A percentile compares a stretch with the other conserved stretches of the same genome.
phyloP scores from a whole-genome alignment of 805 yeast genomes.

The Metschnikowia anglica region DNA sequence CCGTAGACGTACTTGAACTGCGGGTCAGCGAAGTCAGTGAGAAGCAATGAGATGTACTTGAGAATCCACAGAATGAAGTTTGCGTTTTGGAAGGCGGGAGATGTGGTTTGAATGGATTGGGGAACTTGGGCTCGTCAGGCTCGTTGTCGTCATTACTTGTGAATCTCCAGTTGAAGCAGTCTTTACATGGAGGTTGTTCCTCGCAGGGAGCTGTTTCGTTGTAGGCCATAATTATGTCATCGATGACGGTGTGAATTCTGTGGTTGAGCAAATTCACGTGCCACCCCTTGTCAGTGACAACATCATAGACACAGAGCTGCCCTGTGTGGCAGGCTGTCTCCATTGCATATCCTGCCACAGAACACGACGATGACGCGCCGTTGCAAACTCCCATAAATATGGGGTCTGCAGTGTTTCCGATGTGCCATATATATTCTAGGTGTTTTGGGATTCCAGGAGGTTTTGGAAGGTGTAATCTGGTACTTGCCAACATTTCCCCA shows the following conservation, averaged over 20 bases:
- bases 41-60: constrained; percentile 6
- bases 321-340: constrained; percentile 96
- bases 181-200: constrained; percentile 79
- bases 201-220: constrained; percentile 75
- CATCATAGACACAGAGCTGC: constrained; percentile 81
- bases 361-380: constrained; percentile 87
- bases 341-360: constrained; percentile 94
- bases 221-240: constrained; percentile 67
- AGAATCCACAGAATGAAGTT: neutral
- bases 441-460: constrained; percentile 86
- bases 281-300: constrained; percentile 89
- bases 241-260: constrained; percentile 86
- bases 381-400: constrained; percentile 95
- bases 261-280: constrained; percentile 84
- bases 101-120: constrained; percentile 38
- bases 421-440: constrained; percentile 86
- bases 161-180: constrained; percentile 87
- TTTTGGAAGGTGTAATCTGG: constrained; percentile 82
- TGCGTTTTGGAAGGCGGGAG: constrained; percentile 16
- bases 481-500: constrained; percentile 81
- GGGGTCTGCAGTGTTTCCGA: constrained; percentile 97
- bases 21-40: constrained; percentile 6
- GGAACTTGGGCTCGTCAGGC: constrained; percentile 37
- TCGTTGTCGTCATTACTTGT: constrained; percentile 49
- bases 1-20: constrained; percentile 16